Base-by-base conservation (phyloP, 2,329 filamentous ascomycete species). In the Cladosporium cucumerinum region DNA sequence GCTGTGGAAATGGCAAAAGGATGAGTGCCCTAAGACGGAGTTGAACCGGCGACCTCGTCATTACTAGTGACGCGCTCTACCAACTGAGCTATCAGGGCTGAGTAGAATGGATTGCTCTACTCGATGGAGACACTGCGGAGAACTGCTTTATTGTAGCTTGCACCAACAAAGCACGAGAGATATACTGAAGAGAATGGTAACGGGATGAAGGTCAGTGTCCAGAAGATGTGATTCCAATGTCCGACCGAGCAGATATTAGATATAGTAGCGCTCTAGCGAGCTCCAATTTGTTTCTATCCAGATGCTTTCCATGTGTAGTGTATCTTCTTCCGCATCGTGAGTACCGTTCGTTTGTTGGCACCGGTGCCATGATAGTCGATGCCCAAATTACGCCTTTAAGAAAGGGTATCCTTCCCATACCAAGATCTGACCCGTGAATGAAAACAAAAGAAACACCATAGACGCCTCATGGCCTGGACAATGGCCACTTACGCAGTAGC, bases 51-150 rank as follows among this genome's bases (percentile, higher is more conserved):
- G 59, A 61, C 59, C 59, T 61, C 59, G 59, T 61, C 59, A 61
- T 61, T 61, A 61, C 59, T 61, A 61, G 59, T 61, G 59, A 61
- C 59, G 59, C 59, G 59, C 59, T 61, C 59, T 61, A 54, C 59
- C 59, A 61, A 54, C 59, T 61, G 59, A 61, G 59, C 59, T 61
- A 61, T 61, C 48, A 61, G 59, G 59, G 59, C 59, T 52, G 30
- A 51, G 25, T 51, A 23, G 48, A 51, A 26, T 57, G 32, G 21
- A 23, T 23, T 57, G 32, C 32, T 32, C 32, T 34, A 32, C 7
- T 32, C 28, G 28, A 34, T 32, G 30, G 23, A 10, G 21, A 4
- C 21, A 3, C 12, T 11, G 8, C 18, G 5, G 5, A 2, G 7
- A 18, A 12, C 4, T n/a, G 48, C 48, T 16, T 1, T 51, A 28